Evolutionary conservation across 345 rosid species (phyloP).

Genomic region (Eucalyptus pauciflora): DNA sequence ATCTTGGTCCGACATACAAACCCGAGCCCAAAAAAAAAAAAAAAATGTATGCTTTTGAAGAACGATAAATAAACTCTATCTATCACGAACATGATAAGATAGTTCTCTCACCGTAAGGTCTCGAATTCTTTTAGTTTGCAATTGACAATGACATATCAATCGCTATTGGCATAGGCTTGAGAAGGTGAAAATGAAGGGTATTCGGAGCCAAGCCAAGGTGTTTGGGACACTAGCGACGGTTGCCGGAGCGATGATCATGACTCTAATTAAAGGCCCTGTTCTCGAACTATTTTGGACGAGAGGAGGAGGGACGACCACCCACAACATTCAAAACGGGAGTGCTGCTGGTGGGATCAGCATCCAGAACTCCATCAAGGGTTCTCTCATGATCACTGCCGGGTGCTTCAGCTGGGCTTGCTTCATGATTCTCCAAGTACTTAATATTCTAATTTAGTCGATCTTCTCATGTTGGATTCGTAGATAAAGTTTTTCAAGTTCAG

Average conservation of each 20-base stretch:
- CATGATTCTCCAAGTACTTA: slow-evolving; percentile 42
- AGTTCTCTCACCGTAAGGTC: background rate
- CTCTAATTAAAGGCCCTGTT: slow-evolving; percentile 56
- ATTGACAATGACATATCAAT: background rate
- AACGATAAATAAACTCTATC: background rate
- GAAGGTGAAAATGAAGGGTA: slow-evolving; percentile 40
- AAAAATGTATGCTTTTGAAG: background rate
- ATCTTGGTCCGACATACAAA: background rate
- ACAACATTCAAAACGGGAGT: slow-evolving; percentile 10
- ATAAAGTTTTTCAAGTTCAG: background rate
- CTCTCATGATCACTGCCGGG: slow-evolving; percentile 51
- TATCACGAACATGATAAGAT: background rate
- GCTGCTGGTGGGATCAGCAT: slow-evolving; percentile 15
- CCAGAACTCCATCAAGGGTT: slow-evolving; percentile 56
- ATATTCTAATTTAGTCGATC: background rate
- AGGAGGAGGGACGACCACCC: background rate
- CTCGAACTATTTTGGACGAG: slow-evolving; percentile 43
- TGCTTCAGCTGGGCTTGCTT: slow-evolving; percentile 78
- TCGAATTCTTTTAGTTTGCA: background rate
- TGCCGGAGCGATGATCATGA: slow-evolving; percentile 90
- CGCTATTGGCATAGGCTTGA: slow-evolving; percentile 32
- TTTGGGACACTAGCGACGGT: slow-evolving; percentile 71
- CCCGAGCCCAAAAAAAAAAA: background rate
- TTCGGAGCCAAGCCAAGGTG: slow-evolving; percentile 57
- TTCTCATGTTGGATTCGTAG: background rate